These are phyloP conservation scores for Metschnikowia aberdeeniae DNA, from an alignment of 805 yeast species.

Conservation along the genomic window DNA sequence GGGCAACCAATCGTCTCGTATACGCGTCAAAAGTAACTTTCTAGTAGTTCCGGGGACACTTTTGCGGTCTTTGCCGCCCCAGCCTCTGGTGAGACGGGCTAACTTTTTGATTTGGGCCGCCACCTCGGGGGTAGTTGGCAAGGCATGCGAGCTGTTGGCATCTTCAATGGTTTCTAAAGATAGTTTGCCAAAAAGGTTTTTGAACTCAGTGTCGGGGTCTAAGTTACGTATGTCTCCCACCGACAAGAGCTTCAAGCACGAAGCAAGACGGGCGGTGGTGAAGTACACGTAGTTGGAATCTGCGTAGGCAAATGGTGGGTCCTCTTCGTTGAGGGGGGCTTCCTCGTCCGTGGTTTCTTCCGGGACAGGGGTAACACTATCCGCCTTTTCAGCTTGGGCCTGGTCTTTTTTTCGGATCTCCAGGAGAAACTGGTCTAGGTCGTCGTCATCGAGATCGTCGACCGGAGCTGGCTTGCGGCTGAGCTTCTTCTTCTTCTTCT, in stretches of 20 bases:
- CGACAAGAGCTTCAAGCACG: conserved; percentile 38
- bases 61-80: conserved; percentile 79
- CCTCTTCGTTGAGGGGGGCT: conserved; percentile 23
- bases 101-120: conserved; percentile 57
- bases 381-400: conserved; percentile 11
- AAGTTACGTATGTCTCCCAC: conserved; percentile 47
- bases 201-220: conserved; percentile 75
- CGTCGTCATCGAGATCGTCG: conserved; percentile 46
- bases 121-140: conserved; percentile 65
- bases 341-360: conserved; percentile 19
- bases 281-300: conserved; percentile 45
- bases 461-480: conserved; percentile 18
- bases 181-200: conserved; percentile 64
- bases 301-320: conserved; percentile 31
- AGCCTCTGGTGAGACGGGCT: conserved; percentile 62
- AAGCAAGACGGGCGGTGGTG: conserved; percentile 43
- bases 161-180: conserved; percentile 67
- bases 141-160: conserved; percentile 70
- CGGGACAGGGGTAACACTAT: not conserved
- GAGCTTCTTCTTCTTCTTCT: conserved; percentile 20
- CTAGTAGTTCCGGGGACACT: conserved; percentile 71
- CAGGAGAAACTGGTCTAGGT: conserved; percentile 51
- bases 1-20: conserved; percentile 80
- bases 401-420: conserved; percentile 33
- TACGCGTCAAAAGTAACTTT: conserved; percentile 63